phyloP scores from a whole-genome alignment of 345 rosid species.

The Acer yangbiense region DNA sequence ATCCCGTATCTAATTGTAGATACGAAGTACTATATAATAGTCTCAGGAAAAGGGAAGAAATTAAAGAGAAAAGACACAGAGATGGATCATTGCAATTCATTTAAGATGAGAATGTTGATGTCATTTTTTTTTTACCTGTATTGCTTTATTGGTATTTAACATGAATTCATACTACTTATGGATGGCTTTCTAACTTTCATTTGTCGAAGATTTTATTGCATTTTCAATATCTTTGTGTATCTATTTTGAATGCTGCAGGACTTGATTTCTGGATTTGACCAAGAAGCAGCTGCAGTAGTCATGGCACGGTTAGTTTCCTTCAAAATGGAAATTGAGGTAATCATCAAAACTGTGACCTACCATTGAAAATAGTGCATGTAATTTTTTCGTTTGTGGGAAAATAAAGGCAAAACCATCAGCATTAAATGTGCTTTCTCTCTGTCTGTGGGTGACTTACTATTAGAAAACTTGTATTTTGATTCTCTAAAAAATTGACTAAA shows the following conservation, averaged over 20 bases:
- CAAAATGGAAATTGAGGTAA: slow-evolving; percentile 98
- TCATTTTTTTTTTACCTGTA: neutral
- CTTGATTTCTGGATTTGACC: slow-evolving; percentile 93
- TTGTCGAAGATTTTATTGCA: neutral
- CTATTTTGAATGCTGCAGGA: slow-evolving; percentile 55
- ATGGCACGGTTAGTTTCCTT: slow-evolving; percentile 90
- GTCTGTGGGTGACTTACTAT: neutral
- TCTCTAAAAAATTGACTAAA: neutral
- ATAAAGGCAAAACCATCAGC: neutral
- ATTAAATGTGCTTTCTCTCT: neutral
- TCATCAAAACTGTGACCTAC: slow-evolving; percentile 6
- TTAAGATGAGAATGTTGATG: neutral
- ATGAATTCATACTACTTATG: neutral
- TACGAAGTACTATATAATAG: neutral
- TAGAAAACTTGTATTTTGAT: neutral
- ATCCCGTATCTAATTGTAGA: neutral
- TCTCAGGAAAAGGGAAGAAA: neutral
- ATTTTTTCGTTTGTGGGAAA: neutral
- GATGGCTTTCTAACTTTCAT: slow-evolving; percentile 17
- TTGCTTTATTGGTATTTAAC: neutral
- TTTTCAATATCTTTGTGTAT: slow-evolving; percentile 10
- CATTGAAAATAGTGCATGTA: neutral
- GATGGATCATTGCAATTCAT: neutral
- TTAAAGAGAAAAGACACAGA: neutral
- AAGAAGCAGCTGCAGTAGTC: slow-evolving; percentile 98